phyloP scores from a whole-genome alignment of 495 filamentous ascomycete species.

The Physcia stellaris region DNA sequence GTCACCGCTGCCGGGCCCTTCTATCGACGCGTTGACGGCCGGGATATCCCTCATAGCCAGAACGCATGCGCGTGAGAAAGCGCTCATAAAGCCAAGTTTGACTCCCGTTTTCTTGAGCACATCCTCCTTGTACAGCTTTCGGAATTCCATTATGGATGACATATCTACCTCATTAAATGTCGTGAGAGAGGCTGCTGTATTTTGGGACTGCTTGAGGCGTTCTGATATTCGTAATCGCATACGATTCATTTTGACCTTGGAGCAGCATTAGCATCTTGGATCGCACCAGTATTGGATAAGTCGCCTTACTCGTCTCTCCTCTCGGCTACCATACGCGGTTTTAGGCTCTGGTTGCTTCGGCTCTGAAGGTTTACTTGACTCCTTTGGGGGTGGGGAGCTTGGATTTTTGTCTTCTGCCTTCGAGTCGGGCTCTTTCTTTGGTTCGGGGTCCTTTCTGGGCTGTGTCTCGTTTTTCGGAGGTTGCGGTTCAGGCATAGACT shows the following conservation, averaged over 20 bases:
- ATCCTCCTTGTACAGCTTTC: conserved; percentile 93
- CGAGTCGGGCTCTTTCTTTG: conserved; percentile 26
- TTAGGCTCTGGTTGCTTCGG: conserved; percentile 22
- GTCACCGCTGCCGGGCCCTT: conserved; percentile 86
- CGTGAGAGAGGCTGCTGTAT: conserved; percentile 91
- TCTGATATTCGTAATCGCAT: conserved; percentile 97
- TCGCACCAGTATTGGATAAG: too few species aligned
- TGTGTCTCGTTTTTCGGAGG: conserved; percentile 14
- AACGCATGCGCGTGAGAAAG: conserved; percentile 83
- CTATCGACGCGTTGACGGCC: conserved; percentile 94
- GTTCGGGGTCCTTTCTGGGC: conserved; percentile 16
- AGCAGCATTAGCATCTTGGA: too few species aligned
- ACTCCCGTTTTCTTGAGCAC: conserved; percentile 90
- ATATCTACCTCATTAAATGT: conserved; percentile 99
- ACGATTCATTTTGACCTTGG: conserved; percentile 96
- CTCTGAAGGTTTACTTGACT: conserved; percentile 16
- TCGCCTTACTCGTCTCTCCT: conserved; percentile 79
- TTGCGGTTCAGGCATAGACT: conserved; percentile 20
- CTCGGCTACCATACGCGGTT: conserved; percentile 53
- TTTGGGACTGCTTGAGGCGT: conserved; percentile 97
- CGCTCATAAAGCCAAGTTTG: conserved; percentile 98
- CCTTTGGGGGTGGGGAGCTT: too few species aligned
- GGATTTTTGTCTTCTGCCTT: conserved; percentile 30
- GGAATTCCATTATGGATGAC: conserved; percentile 94
- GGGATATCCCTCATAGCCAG: conserved; percentile 91